Percentiles rank a stretch among this genome's conserved stretches.
phyloP scores from a whole-genome alignment of 208 protist genomes.

The Naegleria fowleri region DNA sequence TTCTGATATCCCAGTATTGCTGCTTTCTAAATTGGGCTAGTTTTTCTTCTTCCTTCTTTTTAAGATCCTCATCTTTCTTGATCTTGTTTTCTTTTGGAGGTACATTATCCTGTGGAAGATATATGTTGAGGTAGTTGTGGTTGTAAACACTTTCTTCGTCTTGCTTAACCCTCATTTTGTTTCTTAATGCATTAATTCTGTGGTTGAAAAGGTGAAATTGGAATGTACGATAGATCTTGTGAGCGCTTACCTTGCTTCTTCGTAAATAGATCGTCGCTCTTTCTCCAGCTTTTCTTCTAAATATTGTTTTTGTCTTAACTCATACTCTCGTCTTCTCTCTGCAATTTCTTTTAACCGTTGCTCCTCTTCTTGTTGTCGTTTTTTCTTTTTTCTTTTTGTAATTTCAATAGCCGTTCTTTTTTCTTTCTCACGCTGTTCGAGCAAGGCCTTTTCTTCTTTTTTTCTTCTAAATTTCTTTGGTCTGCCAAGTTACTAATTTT shows the following conservation, averaged over 20 bases:
- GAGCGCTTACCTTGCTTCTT: not conserved
- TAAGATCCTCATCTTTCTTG: not conserved
- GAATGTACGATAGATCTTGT: too few species aligned
- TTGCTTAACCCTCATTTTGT: slow-evolving; percentile 7
- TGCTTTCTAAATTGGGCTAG: slow-evolving; percentile 50
- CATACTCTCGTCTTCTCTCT: not conserved
- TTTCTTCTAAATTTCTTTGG: not conserved
- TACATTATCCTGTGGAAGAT: not conserved
- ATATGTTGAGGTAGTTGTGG: not conserved
- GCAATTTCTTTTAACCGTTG: not conserved
- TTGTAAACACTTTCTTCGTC: not conserved
- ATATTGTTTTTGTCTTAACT: not conserved
- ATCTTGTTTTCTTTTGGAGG: not conserved
- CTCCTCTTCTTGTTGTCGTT: not conserved
- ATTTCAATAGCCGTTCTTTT: not conserved
- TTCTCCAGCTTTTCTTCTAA: not conserved
- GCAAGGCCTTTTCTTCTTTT: not conserved
- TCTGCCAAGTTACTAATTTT: not conserved
- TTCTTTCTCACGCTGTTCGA: not conserved
- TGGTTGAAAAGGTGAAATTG: not conserved
- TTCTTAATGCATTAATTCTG: not conserved
- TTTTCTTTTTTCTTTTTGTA: not conserved
- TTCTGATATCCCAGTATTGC: slow-evolving; percentile 77
- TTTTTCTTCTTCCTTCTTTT: slow-evolving; percentile 11
- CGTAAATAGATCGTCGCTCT: not conserved